A percentile compares a stretch with the other conserved stretches of the same genome.
phyloP scores from a whole-genome alignment of 2,329 filamentous ascomycete species.

The Chrysosporium keratinophilum region DNA sequence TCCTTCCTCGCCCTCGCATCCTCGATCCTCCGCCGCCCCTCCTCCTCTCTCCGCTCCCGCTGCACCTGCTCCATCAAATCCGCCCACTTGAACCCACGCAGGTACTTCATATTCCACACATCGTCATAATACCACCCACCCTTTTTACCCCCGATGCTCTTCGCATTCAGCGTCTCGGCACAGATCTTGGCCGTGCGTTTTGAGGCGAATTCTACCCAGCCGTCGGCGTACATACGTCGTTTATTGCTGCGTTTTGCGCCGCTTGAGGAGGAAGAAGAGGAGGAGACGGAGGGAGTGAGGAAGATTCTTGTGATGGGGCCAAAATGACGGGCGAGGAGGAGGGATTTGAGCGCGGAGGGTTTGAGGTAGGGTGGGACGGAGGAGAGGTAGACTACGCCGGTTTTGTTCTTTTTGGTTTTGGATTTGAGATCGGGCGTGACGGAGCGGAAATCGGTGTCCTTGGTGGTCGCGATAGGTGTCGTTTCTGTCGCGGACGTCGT shows the following conservation, averaged over 20 bases:
- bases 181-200: conserved; percentile 38
- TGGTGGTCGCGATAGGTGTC: conserved; percentile 10
- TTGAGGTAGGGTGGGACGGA: conserved; percentile 41
- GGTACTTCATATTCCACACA: conserved; percentile 39
- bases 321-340: conserved; percentile 35
- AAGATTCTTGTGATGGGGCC: conserved; percentile 37
- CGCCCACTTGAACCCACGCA: conserved; percentile 35
- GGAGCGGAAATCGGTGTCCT: conserved; percentile 10
- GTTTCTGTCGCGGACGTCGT: not conserved
- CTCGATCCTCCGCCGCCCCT: conserved; percentile 34
- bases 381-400: conserved; percentile 37
- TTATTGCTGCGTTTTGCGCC: conserved; percentile 28
- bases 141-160: conserved; percentile 36
- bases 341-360: conserved; percentile 36
- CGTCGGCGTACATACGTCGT: conserved; percentile 35
- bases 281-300: conserved; percentile 29
- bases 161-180: conserved; percentile 38
- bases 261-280: conserved; percentile 17
- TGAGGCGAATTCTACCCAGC: conserved; percentile 40
- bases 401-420: conserved; percentile 25
- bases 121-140: conserved; percentile 39
- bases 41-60: conserved; percentile 34
- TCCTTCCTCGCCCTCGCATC: conserved; percentile 35
- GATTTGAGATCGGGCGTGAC: conserved; percentile 10
- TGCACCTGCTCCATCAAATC: conserved; percentile 39